phyloP scores from a whole-genome alignment of 83 land plant genomes.

The Isoetes engelmannii region DNA sequence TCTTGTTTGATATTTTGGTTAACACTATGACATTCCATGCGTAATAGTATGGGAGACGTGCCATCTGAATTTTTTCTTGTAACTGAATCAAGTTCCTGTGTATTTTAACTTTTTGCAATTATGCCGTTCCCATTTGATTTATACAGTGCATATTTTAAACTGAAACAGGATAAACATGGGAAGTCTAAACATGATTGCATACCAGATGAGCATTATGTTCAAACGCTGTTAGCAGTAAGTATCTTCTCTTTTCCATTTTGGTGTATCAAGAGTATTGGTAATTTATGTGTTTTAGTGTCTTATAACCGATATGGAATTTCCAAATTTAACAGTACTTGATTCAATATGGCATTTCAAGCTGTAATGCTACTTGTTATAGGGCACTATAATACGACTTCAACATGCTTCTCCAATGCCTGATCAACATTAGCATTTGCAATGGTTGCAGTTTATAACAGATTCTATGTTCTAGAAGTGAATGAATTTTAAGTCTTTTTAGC shows the following conservation, averaged over 20 bases:
- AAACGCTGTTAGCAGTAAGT: slow-evolving; percentile 9
- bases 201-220: slow-evolving; percentile 13
- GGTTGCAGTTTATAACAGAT: too few species aligned
- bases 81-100: too few species aligned
- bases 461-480: too few species aligned
- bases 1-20: too few species aligned
- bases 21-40: too few species aligned
- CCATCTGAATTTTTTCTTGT: too few species aligned
- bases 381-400: not conserved
- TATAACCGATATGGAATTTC: not conserved
- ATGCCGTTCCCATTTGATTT: too few species aligned
- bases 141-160: too few species aligned
- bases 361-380: not conserved
- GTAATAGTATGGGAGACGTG: too few species aligned
- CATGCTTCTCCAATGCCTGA: not conserved
- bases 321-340: not conserved
- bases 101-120: too few species aligned
- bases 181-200: slow-evolving; percentile 5
- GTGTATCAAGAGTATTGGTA: not conserved
- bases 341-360: not conserved
- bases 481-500: too few species aligned
- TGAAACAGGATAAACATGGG: not conserved
- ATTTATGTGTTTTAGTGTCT: not conserved
- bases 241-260: not conserved
- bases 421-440: too few species aligned